Percentiles rank a stretch among this genome's conserved stretches.
These are phyloP conservation scores for Parastagonospora nodorum DNA, from an alignment of 2,329 filamentous ascomycete genomes.

Conservation along the genomic window DNA sequence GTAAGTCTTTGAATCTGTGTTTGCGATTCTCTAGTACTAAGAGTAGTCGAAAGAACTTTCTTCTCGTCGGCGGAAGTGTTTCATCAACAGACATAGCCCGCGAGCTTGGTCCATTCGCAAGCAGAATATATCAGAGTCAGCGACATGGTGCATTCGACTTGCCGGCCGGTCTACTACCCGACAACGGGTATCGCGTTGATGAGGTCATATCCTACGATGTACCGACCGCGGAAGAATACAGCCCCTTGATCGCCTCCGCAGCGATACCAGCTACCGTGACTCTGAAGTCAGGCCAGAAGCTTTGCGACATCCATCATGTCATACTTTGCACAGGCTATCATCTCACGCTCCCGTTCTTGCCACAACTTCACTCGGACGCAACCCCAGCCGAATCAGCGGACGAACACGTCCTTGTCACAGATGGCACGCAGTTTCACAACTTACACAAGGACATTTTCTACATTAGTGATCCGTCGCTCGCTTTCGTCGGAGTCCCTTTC, in stretches of 20 bases:
- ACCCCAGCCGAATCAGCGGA: conserved; percentile 54
- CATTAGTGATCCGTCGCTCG: conserved; percentile 67
- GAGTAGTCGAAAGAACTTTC: conserved; percentile 51
- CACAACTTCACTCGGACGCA: conserved; percentile 55
- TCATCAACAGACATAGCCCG: conserved; percentile 61
- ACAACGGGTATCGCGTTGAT: conserved; percentile 57
- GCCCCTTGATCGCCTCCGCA: conserved; percentile 19
- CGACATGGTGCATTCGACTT: conserved; percentile 66
- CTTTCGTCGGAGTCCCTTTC: conserved; percentile 69
- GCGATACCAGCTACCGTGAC: conserved; percentile 58
- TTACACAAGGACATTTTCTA: conserved; percentile 75
- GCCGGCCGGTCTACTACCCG: conserved; percentile 58
- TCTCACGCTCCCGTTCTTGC: conserved; percentile 68
- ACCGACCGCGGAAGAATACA: neutral
- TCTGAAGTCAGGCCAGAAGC: conserved; percentile 57
- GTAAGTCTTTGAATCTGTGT: conserved; percentile 39
- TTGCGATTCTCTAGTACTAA: neutral
- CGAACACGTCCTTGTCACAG: conserved; percentile 63
- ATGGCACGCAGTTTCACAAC: conserved; percentile 68
- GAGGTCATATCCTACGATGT: conserved; percentile 57
- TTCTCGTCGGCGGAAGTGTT: conserved; percentile 62
- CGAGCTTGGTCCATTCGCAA: conserved; percentile 54
- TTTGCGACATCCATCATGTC: conserved; percentile 64
- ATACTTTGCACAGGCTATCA: conserved; percentile 73
- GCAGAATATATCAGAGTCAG: conserved; percentile 60